Evolutionary conservation across 495 filamentous ascomycete species (phyloP), one percentile per base, ranked within the genome.

Genomic region (Aspergillus asperescens): DNA sequence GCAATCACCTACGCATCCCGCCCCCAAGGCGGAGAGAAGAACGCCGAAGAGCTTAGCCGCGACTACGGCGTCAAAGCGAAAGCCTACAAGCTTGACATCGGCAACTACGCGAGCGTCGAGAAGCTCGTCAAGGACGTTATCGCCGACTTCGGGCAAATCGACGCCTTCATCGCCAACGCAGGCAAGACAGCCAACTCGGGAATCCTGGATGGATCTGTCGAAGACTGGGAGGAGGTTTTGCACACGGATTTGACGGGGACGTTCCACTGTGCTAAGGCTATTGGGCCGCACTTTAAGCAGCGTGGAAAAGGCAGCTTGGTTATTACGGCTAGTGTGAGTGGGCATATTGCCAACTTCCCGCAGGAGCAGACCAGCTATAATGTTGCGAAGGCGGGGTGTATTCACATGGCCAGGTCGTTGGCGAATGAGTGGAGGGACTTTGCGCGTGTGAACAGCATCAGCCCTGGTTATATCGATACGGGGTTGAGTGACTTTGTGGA

Each of bases 361-460:
- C 85, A 88, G 65, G 83, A 88, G 64, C 86, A 90, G 68, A 87
- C 84, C 10, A 80, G 76, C n/a, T 90, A 90, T 75, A 90, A 90
- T 62, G 83, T 85, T 24, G 84, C 85, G 57, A 90, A 90, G 73
- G 85, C 86, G 4, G 75, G 70, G 19, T 75, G 61, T 29, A 73
- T 80, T 51, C 77, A 80, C 58, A 63, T 81, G 64, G 77, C 77
- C 8, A 61, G 67, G 4, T 85, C 80, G 42, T 67, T 89, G 48
- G 85, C 86, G 40, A 86, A 86, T 65, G 86, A 88, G 64, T 89
- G 86, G 86, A 73, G 86, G 47, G 84, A 84, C 62, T 90, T 90
- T 64, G 85, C 86, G 1, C 75, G 85, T 22, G 84, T 85, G 50
- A 89, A 89, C 72, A 77, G 71, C 68, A 83, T 89, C 62, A 86